These are phyloP conservation scores for Colletotrichum coccodes DNA, from an alignment of 2,329 filamentous ascomycete genomes.

Conservation along the genomic window DNA sequence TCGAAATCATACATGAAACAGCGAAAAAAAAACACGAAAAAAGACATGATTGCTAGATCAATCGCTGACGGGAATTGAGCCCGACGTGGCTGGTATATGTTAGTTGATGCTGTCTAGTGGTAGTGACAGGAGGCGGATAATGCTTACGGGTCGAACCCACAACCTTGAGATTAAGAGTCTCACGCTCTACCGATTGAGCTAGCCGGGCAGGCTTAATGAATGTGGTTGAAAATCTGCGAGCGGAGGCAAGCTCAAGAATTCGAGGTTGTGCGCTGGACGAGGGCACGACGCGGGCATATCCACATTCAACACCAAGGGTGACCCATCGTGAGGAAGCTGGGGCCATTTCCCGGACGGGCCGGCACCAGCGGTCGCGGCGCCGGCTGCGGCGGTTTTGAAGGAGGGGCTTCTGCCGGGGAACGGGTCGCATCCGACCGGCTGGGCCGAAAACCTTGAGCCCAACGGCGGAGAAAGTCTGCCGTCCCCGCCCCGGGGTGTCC, in stretches of 20 bases:
- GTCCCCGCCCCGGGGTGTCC: not conserved
- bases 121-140: too few relatives aligned
- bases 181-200: slow-evolving; percentile 80
- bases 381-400: not conserved
- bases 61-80: slow-evolving; percentile 30
- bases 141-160: slow-evolving; percentile 57
- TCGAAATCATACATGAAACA: too few relatives aligned
- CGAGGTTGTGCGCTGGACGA: slow-evolving; percentile 8
- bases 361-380: not conserved
- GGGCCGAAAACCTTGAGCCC: not conserved
- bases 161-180: slow-evolving; percentile 75
- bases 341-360: not conserved
- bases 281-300: slow-evolving; percentile 8
- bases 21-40: not conserved
- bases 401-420: not conserved
- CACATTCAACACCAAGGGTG: slow-evolving; percentile 10
- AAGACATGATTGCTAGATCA: not conserved
- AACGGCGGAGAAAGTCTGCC: not conserved
- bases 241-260: not conserved
- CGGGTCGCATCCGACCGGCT: not conserved
- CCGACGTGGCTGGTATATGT: slow-evolving; percentile 26
- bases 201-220: slow-evolving; percentile 58
- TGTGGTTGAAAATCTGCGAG: not conserved
- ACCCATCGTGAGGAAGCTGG: slow-evolving; percentile 11
- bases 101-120: not conserved